Evolutionary conservation across 208 protist species (phyloP), one percentile per base, ranked within the genome.

Genomic region (Trypanosoma cruzi): DNA sequence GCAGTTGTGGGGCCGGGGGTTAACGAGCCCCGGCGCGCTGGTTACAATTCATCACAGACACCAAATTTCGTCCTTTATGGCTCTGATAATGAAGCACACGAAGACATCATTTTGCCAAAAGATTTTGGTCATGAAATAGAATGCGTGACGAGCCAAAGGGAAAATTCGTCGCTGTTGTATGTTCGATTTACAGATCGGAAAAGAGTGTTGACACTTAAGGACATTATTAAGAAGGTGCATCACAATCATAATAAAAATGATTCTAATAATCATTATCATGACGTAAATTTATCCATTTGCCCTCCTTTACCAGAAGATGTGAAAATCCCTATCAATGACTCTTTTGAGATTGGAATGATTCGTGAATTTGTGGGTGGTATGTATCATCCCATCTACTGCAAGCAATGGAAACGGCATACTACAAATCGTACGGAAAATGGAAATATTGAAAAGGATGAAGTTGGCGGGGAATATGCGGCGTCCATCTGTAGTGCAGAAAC

Each of bases 331-430:
- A 48, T 46, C 31, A 8, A 67, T 63, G 62, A 74, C 16, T 10
- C 46, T 28, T 74, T 67, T 63, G 29, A 68, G 36, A 22, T 74
- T 56, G 68, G 68, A 26, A 68, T 74, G 61, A 0, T 74, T 28
- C 49, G 59, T 24, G 68, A 74, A 44, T 74, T 74, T 63, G 6
- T 68, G 11, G 68, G 68, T n/a, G 68, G 68, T n/a, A 67, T 74
- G 59, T 74, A 67, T 36, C 61, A 74, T 46, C 57, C 52, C 22
- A 32, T 55, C 24, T 50, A 74, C 49, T 74, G 68, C 36, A 61
- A 48, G 16, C 20, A n/a, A 28, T 31, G 18, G 56, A 49, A 42
- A 50, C 18, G 29, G 13, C 16, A 60, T 40, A 53, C 31, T 42
- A 42, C 8, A 24, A 37, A 49, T 44, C 20, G n/a, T n/a, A 10